These are phyloP conservation scores for Aspergillus hortae DNA, from an alignment of 2,329 filamentous ascomycete genomes.

Conservation along the genomic window DNA sequence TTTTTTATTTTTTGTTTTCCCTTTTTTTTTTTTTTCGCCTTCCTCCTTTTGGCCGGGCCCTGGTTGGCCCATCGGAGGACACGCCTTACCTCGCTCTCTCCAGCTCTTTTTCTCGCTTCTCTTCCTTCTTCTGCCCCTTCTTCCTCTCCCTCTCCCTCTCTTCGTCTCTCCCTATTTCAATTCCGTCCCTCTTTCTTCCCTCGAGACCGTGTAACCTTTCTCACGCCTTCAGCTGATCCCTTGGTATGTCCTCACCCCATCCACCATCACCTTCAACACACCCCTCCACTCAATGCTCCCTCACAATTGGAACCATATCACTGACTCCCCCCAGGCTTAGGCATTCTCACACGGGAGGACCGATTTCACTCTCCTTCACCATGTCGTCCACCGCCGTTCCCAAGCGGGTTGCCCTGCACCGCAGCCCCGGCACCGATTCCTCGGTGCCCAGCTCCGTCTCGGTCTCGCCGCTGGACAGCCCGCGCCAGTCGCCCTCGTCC, in stretches of 20 bases:
- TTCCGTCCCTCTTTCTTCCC: slow-evolving; percentile 9
- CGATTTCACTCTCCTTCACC: slow-evolving; percentile 6
- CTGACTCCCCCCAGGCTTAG: neutral
- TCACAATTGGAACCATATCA: neutral
- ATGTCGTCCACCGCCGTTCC: slow-evolving; percentile 53
- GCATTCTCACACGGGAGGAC: neutral
- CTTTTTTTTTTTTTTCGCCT: slow-evolving; percentile 2
- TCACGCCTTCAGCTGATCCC: neutral
- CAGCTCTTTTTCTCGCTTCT: slow-evolving; percentile 9
- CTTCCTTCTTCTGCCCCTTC: neutral
- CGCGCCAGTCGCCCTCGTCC: slow-evolving; percentile 67
- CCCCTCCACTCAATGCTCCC: neutral
- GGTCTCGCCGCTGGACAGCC: slow-evolving; percentile 57
- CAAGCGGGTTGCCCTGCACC: slow-evolving; percentile 48
- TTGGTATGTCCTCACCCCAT: slow-evolving; percentile 5
- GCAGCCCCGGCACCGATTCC: slow-evolving; percentile 53
- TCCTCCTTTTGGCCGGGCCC: slow-evolving; percentile 11
- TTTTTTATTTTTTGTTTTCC: neutral
- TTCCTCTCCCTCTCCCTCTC: neutral
- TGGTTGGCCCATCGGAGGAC: neutral
- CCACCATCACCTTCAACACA: neutral
- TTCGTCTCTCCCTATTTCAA: slow-evolving; percentile 3
- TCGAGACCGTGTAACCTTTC: neutral
- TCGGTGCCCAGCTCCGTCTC: slow-evolving; percentile 53
- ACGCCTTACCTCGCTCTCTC: neutral